Evolutionary conservation across 345 rosid species (phyloP).

Genomic region (sweet orange (Citrus sinensis)): DVS_A1.0 CM039163.1:41624001-41624500

Average conservation of each 20-base stretch:
- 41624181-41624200: neutral
- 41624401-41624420: neutral
- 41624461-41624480: conserved; percentile 87
- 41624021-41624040: neutral
- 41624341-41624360: neutral
- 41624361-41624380: neutral
- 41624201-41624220: neutral
- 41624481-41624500: conserved; percentile 62
- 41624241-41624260: neutral
- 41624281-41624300: neutral
- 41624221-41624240: neutral
- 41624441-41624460: conserved; percentile 70
- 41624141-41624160: neutral
- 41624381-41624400: neutral
- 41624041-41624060: neutral
- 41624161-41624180: neutral
- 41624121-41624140: neutral
- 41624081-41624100: neutral
- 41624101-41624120: neutral
- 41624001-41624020: neutral
- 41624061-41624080: neutral
- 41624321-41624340: neutral
- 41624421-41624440: conserved; percentile 34
- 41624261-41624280: neutral
- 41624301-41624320: neutral